Percentiles rank a stretch among this genome's conserved stretches.
Evolutionary conservation across 805 yeast species (phyloP).

Genomic region (Cyberlindnera maclurae): DNA sequence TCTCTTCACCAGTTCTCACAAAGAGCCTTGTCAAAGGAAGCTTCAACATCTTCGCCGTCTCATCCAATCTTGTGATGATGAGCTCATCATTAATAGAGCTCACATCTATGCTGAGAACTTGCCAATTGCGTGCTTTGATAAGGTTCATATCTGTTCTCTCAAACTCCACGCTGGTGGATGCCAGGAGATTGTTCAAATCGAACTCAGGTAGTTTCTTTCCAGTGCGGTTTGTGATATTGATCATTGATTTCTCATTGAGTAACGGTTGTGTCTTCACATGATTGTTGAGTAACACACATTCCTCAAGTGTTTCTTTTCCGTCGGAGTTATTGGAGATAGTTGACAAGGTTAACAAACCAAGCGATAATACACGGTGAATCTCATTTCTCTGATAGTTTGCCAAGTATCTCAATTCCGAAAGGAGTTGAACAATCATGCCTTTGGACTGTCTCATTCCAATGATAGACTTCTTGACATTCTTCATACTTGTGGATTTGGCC

Average conservation of each 20-base stretch:
- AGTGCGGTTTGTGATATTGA: conserved; percentile 10
- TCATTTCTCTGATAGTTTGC: conserved; percentile 24
- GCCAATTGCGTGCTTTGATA: conserved; percentile 43
- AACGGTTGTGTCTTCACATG: conserved; percentile 22
- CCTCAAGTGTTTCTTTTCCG: conserved; percentile 13
- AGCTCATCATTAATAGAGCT: conserved; percentile 54
- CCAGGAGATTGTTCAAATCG: conserved; percentile 4
- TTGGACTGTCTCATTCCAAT: conserved; percentile 19
- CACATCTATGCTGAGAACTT: conserved; percentile 52
- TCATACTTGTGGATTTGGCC: conserved; percentile 14
- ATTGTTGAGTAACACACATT: conserved; percentile 22
- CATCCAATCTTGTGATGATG: conserved; percentile 39
- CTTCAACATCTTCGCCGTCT: conserved; percentile 41
- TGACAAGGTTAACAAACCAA: conserved; percentile 21
- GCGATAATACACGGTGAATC: conserved; percentile 18
- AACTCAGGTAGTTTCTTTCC: conserved; percentile 15
- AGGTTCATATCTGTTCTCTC: conserved; percentile 7
- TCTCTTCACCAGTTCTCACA: conserved; percentile 37
- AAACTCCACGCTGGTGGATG: conserved; percentile 2
- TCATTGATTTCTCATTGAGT: conserved; percentile 21
- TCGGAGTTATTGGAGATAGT: conserved; percentile 18
- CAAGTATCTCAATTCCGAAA: conserved; percentile 16
- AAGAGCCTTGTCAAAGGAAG: conserved; percentile 52
- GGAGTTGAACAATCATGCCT: conserved; percentile 11
- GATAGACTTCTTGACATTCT: conserved; percentile 20